phyloP scores from a whole-genome alignment of 1,284 basidiomycete genomes.

The Cryptococcus sp. region DNA sequence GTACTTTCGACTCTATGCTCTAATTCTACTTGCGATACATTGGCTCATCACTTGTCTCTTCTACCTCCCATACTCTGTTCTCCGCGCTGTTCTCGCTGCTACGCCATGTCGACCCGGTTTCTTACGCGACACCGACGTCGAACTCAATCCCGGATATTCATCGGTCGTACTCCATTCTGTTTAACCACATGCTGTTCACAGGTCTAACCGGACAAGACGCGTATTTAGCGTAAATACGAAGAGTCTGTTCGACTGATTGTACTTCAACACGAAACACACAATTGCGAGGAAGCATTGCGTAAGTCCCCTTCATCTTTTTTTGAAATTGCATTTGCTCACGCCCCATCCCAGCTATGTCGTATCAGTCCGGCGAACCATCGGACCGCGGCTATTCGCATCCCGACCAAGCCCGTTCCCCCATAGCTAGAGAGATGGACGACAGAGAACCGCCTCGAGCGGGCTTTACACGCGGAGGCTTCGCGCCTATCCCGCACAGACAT shows the following conservation, averaged over 20 bases:
- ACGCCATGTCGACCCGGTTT: neutral
- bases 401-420: too few species aligned
- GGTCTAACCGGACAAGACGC: too few species aligned
- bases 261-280: too few species aligned
- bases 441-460: conserved; percentile 16
- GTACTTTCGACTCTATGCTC: conserved; percentile 1
- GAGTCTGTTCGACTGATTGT: too few species aligned
- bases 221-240: too few species aligned
- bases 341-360: too few species aligned
- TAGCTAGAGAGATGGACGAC: conserved; percentile 1
- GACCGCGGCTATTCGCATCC: too few species aligned
- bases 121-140: neutral
- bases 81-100: neutral
- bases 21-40: neutral
- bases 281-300: too few species aligned
- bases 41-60: neutral
- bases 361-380: too few species aligned
- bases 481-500: conserved; percentile 39
- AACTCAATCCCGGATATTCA: neutral
- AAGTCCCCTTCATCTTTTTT: too few species aligned
- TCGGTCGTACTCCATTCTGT: neutral
- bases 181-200: too few species aligned
- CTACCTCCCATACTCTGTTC: neutral
- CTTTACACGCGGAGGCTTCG: conserved; percentile 38
- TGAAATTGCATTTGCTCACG: too few species aligned